Percentiles rank a stretch among this genome's conserved stretches.
phyloP scores from a whole-genome alignment of 1,284 basidiomycete genomes.

The Cronartium quercuum region DNA sequence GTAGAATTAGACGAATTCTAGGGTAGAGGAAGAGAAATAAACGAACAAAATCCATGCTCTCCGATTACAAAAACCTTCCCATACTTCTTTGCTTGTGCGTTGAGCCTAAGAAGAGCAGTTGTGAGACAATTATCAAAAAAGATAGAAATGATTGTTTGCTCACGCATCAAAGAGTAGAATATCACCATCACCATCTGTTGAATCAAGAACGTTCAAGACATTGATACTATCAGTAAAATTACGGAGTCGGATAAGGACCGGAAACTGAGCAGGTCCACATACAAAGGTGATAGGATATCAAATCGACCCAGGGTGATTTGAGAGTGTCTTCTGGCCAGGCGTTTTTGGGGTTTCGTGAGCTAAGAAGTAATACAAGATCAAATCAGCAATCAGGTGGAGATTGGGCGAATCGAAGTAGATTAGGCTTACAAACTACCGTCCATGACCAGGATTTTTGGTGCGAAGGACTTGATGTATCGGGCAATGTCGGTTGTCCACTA shows the following conservation, averaged over 20 bases:
- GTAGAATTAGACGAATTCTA: neutral
- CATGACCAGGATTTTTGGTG: neutral
- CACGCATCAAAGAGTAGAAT: neutral
- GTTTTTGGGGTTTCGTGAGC: neutral
- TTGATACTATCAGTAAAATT: neutral
- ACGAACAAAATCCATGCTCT: constrained; percentile 12
- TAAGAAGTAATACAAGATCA: neutral
- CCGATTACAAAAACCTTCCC: neutral
- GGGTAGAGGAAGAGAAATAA: neutral
- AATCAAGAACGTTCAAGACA: neutral
- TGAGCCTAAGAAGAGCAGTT: neutral
- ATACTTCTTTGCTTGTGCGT: neutral
- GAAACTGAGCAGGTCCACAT: neutral
- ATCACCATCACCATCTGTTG: constrained; percentile 3
- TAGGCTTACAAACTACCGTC: constrained; percentile 10
- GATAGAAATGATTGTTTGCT: neutral
- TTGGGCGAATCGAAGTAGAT: neutral
- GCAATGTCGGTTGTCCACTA: constrained; percentile 14
- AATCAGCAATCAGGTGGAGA: neutral
- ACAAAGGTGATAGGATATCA: neutral
- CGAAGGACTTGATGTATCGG: neutral
- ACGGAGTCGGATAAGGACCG: neutral
- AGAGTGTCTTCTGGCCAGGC: neutral
- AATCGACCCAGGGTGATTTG: neutral
- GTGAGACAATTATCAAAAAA: neutral